Evolutionary conservation across 345 rosid species (phyloP), one percentile per base, ranked within the genome.

Genomic region (Abelmoschus esculentus): DNA sequence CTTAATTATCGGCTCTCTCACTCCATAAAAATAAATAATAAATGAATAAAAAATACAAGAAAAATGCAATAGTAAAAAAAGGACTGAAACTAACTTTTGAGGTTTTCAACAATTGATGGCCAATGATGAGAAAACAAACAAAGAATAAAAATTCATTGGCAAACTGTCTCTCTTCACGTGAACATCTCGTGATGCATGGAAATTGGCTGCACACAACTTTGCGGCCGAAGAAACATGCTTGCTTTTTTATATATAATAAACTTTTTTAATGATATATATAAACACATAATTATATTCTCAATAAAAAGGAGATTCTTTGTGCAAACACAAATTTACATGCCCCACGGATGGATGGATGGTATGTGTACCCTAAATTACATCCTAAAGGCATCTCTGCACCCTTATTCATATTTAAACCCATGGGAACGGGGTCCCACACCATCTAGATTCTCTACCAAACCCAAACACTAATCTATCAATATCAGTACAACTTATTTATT

Each of bases 181-280:
- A 84, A 80, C 80, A 58, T 47, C 89, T 78, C 84, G 89, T 85
- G 92, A 78, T 71, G 38, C 42, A 78, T 69, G 44, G 42, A 67
- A 56, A 28, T 57, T 57, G 55, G 14, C 17, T 22, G 12, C 59
- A 55, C 49, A 15, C 7, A 28, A 11, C 60, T 6, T 3, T 57
- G 32, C n/a, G 40, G 57, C 13, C 0, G 12, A 19, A 22, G 19
- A 63, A 15, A 72, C 26, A 22, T 22, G 26, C 26, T 22, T 22
- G 26, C 26, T 22, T 22, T 22, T 22, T 0, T 22, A 22, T 22
- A 22, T n/a, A n/a, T n/a, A n/a, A n/a, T n/a, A n/a, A n/a, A n/a
- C n/a, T n/a, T n/a, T n/a, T n/a, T n/a, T n/a, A n/a, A n/a, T n/a
- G n/a, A n/a, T n/a, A n/a, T n/a, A n/a, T n/a, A n/a, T n/a, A n/a